Evolutionary conservation across 2,329 filamentous ascomycete genomes (phyloP), one percentile per base, ranked within the genome.

Genomic region (Paecilomyces sp.): DNA sequence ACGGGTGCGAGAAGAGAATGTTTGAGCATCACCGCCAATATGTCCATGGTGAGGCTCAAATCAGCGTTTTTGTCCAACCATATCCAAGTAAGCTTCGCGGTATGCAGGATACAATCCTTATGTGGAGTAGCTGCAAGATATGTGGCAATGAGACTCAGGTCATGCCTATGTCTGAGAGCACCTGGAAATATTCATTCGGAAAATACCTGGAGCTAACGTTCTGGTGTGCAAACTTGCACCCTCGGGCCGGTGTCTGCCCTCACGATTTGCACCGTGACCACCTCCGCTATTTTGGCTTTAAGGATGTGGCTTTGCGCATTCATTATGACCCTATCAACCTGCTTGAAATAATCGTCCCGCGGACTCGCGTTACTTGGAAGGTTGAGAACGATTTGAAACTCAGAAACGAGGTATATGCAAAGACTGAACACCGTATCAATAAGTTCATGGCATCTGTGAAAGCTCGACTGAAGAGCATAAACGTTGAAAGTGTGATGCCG

Each of bases 151-250:
- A 97, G 71, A 96, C 93, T 0, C 90, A 91, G 47, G 87, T 92
- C 55, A 89, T 90, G 65, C 87, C 88, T 33, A 97, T 99, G 91
- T 97, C 93, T 0, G 87, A 92, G 59, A 92, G 87, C 67, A 95
- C 92, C 0, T 99, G 92, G 90, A 97, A 95, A 72, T 99, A 99
- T 73, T 99, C 94, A 0, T 96, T 99, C 69, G 94, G 91, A 11
- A 99, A 99, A 74, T 99, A 97, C 69, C 81, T 99, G n/a, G 94
- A 99, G 75, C 80, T 99, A 18, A 92, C 92, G 2, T 97, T 97
- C 74, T 99, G 93, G 92, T 93, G 92, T 69, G 89, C 86, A 51
- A 89, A 91, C 41, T 78, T 97, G 55, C 89, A 87, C 65, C 70
- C 86, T 88, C 66, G 87, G 84, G 86, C 88, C 54, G 85, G 87